These are phyloP conservation scores for Alloascoidea hylecoeti DNA, from an alignment of 805 yeast genomes.

Conservation along the genomic window DNA sequence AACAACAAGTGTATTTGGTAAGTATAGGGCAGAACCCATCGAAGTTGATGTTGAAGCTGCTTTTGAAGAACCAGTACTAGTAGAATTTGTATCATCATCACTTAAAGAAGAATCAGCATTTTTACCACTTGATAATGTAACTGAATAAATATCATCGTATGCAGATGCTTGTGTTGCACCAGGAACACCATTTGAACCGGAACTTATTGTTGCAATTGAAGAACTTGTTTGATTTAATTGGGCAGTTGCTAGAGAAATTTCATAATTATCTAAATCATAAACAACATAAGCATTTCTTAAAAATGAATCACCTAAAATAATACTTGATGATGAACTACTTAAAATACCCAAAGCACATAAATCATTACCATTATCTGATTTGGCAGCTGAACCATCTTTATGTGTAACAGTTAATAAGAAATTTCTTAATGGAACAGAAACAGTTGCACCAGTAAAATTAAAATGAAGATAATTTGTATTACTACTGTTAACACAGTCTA, in stretches of 20 bases:
- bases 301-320: slow-evolving; percentile 39
- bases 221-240: slow-evolving; percentile 23
- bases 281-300: slow-evolving; percentile 37
- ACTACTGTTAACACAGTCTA: not conserved
- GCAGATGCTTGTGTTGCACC: not conserved
- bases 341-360: not conserved
- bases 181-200: not conserved
- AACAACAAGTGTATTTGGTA: too few species aligned
- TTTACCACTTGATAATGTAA: not conserved
- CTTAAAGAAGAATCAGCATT: not conserved
- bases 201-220: slow-evolving; percentile 17
- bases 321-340: not conserved
- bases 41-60: too few species aligned
- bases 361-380: not conserved
- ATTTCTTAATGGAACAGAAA: not conserved
- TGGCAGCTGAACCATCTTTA: not conserved
- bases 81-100: not conserved
- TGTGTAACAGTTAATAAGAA: not conserved
- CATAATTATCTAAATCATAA: slow-evolving; percentile 33
- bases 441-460: not conserved
- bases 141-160: not conserved
- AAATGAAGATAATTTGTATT: not conserved
- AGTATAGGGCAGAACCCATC: too few species aligned
- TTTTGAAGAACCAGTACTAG: not conserved
- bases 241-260: not conserved